Evolutionary conservation across 1,284 basidiomycete genomes (phyloP).

Genomic region (Sphagnurus paluster): DNA sequence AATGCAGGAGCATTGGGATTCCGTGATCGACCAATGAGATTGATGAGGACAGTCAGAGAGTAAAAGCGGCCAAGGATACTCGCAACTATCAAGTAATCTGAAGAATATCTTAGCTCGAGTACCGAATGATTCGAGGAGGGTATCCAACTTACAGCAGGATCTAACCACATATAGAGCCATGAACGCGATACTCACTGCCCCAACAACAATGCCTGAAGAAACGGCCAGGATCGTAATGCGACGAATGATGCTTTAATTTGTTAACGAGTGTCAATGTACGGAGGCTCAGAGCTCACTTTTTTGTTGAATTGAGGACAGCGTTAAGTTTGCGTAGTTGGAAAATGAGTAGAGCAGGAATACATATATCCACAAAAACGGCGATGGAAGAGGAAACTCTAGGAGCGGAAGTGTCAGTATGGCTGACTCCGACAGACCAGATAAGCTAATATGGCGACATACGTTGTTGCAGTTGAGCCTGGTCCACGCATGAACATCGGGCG

Average conservation of each 20-base stretch:
- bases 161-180: background rate
- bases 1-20: background rate
- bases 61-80: constrained; percentile 13
- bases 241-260: constrained; percentile 8
- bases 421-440: background rate
- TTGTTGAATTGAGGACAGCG: constrained; percentile 8
- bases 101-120: too few species aligned
- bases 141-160: background rate
- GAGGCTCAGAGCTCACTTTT: constrained; percentile 1
- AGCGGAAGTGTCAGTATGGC: background rate
- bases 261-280: background rate
- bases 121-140: background rate
- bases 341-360: constrained; percentile 7
- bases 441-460: constrained; percentile 4
- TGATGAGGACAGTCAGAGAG: constrained; percentile 11
- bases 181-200: constrained; percentile 2
- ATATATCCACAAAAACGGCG: constrained; percentile 6
- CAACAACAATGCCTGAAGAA: constrained; percentile 7
- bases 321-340: constrained; percentile 11
- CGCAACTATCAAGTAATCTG: constrained; percentile 8
- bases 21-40: constrained; percentile 3
- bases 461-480: constrained; percentile 4
- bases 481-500: background rate
- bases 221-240: constrained; percentile 8
- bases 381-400: constrained; percentile 7